phyloP scores from a whole-genome alignment of 805 yeast species.

The Clavispora vitiphila region DNA sequence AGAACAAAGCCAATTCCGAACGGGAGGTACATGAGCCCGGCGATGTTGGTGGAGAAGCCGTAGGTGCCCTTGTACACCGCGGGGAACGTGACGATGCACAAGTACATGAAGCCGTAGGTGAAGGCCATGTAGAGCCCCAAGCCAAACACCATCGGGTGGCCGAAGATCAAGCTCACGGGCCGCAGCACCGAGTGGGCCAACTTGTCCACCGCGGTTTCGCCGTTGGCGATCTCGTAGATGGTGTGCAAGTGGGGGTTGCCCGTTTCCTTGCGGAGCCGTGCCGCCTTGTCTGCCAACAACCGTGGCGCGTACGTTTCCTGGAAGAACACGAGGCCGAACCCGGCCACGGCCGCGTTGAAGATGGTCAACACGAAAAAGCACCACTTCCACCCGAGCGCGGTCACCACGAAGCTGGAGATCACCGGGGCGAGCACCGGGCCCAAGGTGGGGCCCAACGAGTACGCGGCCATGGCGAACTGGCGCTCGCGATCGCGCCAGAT shows the following conservation, averaged over 20 bases:
- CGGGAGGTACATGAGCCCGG: conserved; percentile 57
- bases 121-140: conserved; percentile 62
- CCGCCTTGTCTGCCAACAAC: conserved; percentile 44
- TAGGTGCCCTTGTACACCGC: conserved; percentile 43
- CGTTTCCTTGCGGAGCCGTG: conserved; percentile 43
- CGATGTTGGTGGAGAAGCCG: conserved; percentile 42
- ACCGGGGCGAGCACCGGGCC: conserved; percentile 69
- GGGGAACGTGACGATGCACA: conserved; percentile 59
- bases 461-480: conserved; percentile 52
- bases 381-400: conserved; percentile 61
- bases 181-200: conserved; percentile 46
- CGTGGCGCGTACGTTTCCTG: conserved; percentile 59
- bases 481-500: conserved; percentile 49
- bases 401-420: conserved; percentile 52
- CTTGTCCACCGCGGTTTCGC: conserved; percentile 36
- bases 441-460: conserved; percentile 56
- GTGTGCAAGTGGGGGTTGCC: conserved; percentile 57
- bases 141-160: conserved; percentile 62
- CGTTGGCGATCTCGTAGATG: conserved; percentile 55
- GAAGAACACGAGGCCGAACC: conserved; percentile 43
- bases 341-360: conserved; percentile 47
- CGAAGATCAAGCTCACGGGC: conserved; percentile 47
- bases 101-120: conserved; percentile 61
- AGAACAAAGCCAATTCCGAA: conserved; percentile 50
- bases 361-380: conserved; percentile 55